Conservation (phyloP, 371 early-diverging fungal species). For the Circinella minor region DNA sequence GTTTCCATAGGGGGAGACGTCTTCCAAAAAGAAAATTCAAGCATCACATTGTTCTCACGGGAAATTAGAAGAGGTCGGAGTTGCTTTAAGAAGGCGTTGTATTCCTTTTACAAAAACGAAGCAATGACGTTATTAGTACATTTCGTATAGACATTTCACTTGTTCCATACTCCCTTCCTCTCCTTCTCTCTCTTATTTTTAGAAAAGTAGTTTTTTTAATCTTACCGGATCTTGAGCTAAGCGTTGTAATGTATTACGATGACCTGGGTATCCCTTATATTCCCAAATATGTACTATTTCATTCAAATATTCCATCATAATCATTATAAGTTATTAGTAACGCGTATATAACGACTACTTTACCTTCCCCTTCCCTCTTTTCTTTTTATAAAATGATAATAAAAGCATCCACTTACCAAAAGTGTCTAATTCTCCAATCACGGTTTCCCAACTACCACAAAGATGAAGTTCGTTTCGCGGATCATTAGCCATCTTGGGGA, state of each 20-base stretch:
- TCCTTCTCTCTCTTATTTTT: background rate
- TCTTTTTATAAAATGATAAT: background rate
- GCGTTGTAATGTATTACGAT: slow-evolving; percentile 59
- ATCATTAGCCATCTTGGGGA: slow-evolving; percentile 77
- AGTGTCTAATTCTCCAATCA: slow-evolving; percentile 88
- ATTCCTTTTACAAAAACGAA: slow-evolving; percentile 19
- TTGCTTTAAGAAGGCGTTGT: slow-evolving; percentile 60
- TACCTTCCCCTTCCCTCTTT: no score
- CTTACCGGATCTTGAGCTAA: slow-evolving; percentile 64
- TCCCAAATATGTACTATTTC: slow-evolving; percentile 88
- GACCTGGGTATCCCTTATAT: slow-evolving; percentile 88
- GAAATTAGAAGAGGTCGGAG: slow-evolving; percentile 72
- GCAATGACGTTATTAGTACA: background rate
- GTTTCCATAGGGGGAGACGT: slow-evolving; percentile 75
- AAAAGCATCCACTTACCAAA: slow-evolving; percentile 58
- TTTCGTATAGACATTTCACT: no score
- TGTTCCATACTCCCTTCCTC: no score
- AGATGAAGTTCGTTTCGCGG: slow-evolving; percentile 76
- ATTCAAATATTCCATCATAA: background rate
- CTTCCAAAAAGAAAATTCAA: slow-evolving; percentile 94
- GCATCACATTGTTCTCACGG: slow-evolving; percentile 84
- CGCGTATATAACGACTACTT: background rate
- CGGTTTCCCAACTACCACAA: slow-evolving; percentile 87
- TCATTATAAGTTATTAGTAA: background rate
- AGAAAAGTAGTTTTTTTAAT: background rate